These are phyloP conservation scores for Arxiozyma slooffiae DNA, from an alignment of 1,139 yeast genomes.

Conservation along the genomic window DNA sequence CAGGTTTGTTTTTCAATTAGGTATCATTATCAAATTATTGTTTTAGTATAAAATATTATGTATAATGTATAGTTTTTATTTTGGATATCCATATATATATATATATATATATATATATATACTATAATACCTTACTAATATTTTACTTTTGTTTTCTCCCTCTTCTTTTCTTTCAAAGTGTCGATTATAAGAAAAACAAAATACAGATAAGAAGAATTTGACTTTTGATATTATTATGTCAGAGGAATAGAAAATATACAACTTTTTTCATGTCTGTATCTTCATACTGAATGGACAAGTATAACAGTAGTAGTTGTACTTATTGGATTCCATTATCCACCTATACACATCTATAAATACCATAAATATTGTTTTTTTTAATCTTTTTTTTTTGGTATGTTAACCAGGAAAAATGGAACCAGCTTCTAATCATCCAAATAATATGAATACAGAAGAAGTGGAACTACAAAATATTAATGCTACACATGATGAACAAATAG, in stretches of 20 bases:
- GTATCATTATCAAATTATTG: no score
- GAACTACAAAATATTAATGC: neutral
- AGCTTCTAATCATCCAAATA: neutral
- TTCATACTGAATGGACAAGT: no score
- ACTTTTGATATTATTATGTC: neutral
- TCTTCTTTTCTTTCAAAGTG: no score
- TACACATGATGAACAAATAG: neutral
- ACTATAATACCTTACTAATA: neutral
- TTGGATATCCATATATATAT: no score
- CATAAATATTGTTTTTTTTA: no score
- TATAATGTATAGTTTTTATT: neutral
- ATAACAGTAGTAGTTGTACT: no score
- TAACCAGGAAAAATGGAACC: neutral
- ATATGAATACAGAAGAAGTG: neutral
- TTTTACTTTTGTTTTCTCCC: neutral
- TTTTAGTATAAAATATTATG: neutral
- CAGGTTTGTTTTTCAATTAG: no score
- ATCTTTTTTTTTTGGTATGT: neutral
- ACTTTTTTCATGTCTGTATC: no score
- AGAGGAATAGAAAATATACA: neutral
- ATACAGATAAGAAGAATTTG: neutral
- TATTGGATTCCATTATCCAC: no score
- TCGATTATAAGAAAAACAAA: no score
- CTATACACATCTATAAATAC: no score
- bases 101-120: no score